Evolutionary conservation across 306 rosid genomes (phyloP), one percentile per base, ranked within the genome.

Genomic region (Sophora flavescens): DNA sequence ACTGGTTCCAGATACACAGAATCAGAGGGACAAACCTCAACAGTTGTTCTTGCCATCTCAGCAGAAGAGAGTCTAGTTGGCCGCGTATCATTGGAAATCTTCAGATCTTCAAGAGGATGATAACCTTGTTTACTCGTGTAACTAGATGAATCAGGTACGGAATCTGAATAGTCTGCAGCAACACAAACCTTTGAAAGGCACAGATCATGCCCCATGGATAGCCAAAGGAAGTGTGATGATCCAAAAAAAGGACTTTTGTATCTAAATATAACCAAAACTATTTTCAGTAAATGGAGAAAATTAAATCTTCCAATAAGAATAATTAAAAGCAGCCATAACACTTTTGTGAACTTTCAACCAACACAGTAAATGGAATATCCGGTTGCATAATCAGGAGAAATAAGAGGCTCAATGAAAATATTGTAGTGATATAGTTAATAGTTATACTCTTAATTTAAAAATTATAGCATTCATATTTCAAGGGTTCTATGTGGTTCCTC

Each of bases 61-160:
- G 97, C 91, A 45, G 84, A 75, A 82, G 96, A 84, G 76, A 94
- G 96, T 84, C 83, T 86, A 39, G 95, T 87, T 60, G 88, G 93
- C 73, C 86, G 86, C 39, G 18, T 60, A 72, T 73, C 83, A 64
- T 77, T 63, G 70, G 87, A 59, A 28, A 63, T 89, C 84, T 88
- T 94, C 72, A 94, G 52, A 59, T 91, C 96, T 89, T 94, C 98
- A 50, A 94, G 97, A 80, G 97, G 91, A 86, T 94, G 98, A 82
- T 90, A 91, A 63, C 91, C 93, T 53, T 72, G 78, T 65, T 86
- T 74, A 74, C 77, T 84, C 74, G 65, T 74, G 79, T 80, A 72
- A 84, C 84, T 86, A 56, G 96, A 88, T 6, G 97, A 90, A 85
- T 94, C 97, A 9, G 98, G 91, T 74, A 89, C 83, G 50, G 91